Percentiles rank a stretch among this genome's conserved stretches.
These are phyloP conservation scores for Gossypium australe DNA, from an alignment of 345 rosid genomes.

Conservation along the genomic window DNA sequence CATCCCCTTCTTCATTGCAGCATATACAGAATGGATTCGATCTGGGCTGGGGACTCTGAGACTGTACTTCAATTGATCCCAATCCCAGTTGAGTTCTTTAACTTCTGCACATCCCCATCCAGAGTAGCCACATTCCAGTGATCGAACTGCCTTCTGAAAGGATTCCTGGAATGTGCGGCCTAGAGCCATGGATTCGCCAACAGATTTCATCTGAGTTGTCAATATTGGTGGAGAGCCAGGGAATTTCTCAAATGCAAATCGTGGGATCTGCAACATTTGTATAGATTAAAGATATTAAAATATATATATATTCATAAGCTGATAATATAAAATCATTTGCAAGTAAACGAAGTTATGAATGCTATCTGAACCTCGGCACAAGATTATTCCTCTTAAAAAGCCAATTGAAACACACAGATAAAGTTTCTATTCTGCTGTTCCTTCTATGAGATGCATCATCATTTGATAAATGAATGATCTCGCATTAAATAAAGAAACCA, in stretches of 20 bases:
- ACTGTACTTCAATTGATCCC: conserved; percentile 81
- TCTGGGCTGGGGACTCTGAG: conserved; percentile 90
- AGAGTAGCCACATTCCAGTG: conserved; percentile 72
- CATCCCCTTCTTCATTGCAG: conserved; percentile 97
- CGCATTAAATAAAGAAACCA: background rate
- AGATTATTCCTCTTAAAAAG: no score
- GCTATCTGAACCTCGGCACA: background rate
- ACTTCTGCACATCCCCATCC: conserved; percentile 89
- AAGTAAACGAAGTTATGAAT: background rate
- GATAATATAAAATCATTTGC: background rate
- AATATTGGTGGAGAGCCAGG: conserved; percentile 88
- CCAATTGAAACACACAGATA: background rate
- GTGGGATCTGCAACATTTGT: conserved; percentile 60
- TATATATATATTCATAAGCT: background rate
- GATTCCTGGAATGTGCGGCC: conserved; percentile 98
- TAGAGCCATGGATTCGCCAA: conserved; percentile 91
- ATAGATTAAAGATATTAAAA: background rate
- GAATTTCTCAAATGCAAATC: conserved; percentile 97
- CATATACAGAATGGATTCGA: conserved; percentile 77
- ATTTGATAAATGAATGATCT: background rate
- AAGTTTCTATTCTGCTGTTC: background rate
- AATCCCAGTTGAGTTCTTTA: conserved; percentile 85
- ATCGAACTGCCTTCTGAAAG: conserved; percentile 87
- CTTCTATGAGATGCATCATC: background rate
- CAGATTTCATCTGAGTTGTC: conserved; percentile 97